Evolutionary conservation across 2,329 filamentous ascomycete genomes (phyloP).

Genomic region (Xylariaceae sp.): DNA sequence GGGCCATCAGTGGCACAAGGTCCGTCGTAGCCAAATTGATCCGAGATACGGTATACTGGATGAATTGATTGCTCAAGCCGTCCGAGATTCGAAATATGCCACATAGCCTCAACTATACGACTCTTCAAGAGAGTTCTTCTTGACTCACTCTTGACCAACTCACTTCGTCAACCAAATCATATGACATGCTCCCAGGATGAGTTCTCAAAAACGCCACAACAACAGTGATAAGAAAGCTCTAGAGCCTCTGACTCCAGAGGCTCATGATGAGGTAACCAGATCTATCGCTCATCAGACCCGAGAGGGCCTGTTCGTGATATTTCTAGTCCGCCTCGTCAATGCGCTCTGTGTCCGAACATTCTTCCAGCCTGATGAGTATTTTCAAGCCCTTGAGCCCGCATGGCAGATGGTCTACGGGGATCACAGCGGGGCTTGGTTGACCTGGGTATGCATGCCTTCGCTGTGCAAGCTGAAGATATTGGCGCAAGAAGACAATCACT

Average conservation of each 20-base stretch:
- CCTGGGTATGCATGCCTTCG: conserved; percentile 67
- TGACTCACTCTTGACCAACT: too few species aligned
- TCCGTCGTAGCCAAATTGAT: conserved; percentile 26
- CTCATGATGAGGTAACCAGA: conserved; percentile 24
- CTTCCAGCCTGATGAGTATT: conserved; percentile 98
- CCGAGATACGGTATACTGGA: conserved; percentile 18
- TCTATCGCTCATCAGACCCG: conserved; percentile 31
- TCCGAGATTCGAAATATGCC: conserved; percentile 8
- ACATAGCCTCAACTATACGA: conserved; percentile 18
- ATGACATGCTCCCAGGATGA: conserved; percentile 7
- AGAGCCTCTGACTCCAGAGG: conserved; percentile 4
- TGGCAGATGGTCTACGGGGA: conserved; percentile 84
- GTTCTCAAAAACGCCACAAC: conserved; percentile 7
- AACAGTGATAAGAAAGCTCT: conserved; percentile 9
- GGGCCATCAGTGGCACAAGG: conserved; percentile 13
- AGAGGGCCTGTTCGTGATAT: conserved; percentile 40
- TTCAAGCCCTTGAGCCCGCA: conserved; percentile 90
- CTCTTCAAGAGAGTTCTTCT: too few species aligned
- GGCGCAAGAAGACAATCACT: conserved; percentile 7
- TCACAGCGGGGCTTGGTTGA: conserved; percentile 81
- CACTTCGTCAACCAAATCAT: too few species aligned
- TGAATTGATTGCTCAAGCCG: conserved; percentile 13
- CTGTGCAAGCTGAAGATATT: neutral
- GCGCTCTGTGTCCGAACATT: conserved; percentile 79
- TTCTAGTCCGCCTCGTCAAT: conserved; percentile 77